These are phyloP conservation scores for Leccinum variicolor DNA, from an alignment of 768 basidiomycete species.

Conservation along the genomic window DNA sequence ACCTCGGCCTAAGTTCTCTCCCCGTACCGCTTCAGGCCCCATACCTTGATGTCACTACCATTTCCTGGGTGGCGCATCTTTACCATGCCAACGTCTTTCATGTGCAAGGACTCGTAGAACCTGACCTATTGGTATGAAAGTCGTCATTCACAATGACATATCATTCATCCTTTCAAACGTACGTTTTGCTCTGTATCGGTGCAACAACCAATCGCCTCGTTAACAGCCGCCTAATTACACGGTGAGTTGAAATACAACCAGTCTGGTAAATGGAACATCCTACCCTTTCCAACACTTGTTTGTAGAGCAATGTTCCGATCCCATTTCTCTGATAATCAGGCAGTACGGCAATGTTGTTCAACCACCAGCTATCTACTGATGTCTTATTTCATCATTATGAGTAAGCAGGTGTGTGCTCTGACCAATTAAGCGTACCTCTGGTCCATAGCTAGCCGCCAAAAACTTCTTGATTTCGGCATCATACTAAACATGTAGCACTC, in stretches of 20 bases:
- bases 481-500: neutral
- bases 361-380: neutral
- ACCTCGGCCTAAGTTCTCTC: neutral
- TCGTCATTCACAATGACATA: neutral
- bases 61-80: neutral
- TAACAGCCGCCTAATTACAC: neutral
- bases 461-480: neutral
- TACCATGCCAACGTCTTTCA: neutral
- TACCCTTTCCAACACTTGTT: slow-evolving; percentile 1
- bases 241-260: neutral
- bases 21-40: neutral
- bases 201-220: neutral
- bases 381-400: neutral
- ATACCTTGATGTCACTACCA: neutral
- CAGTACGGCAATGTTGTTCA: neutral
- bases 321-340: neutral
- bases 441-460: neutral
- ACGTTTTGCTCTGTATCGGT: slow-evolving; percentile 4
- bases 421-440: neutral
- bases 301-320: neutral
- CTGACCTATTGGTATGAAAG: neutral
- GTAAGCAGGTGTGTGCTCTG: too few species aligned
- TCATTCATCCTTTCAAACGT: neutral
- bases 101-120: slow-evolving; percentile 1
- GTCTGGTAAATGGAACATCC: neutral